phyloP scores from a whole-genome alignment of 148 eudicot genomes.

The Rheum nobile region DNA sequence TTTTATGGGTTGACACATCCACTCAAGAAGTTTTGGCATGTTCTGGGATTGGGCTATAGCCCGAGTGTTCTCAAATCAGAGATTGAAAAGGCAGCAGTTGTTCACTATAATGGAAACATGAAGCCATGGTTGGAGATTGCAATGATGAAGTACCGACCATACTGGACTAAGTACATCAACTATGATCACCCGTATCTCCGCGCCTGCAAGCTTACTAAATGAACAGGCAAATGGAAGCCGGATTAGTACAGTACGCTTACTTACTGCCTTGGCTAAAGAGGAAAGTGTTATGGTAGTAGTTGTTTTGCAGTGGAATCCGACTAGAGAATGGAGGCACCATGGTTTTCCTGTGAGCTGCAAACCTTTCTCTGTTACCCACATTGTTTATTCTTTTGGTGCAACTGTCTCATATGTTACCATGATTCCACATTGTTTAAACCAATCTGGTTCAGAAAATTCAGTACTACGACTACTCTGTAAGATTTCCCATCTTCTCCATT shows the following conservation, averaged over 20 bases:
- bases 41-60: slow-evolving; percentile 81
- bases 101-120: slow-evolving; percentile 88
- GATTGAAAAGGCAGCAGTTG: slow-evolving; percentile 74
- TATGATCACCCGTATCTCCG: slow-evolving; percentile 65
- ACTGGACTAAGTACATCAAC: slow-evolving; percentile 73
- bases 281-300: not conserved
- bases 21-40: slow-evolving; percentile 75
- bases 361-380: slow-evolving; percentile 14
- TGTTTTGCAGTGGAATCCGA: not conserved
- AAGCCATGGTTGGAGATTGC: slow-evolving; percentile 93
- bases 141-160: slow-evolving; percentile 54
- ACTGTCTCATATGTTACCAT: slow-evolving; percentile 1
- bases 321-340: slow-evolving; percentile 15
- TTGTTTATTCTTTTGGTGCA: slow-evolving; percentile 30
- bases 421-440: not conserved
- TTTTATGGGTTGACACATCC: slow-evolving; percentile 64
- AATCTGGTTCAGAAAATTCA: not conserved
- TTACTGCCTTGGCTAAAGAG: not conserved
- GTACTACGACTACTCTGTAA: not conserved
- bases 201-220: slow-evolving; percentile 53
- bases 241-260: not conserved
- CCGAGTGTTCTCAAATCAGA: slow-evolving; percentile 52
- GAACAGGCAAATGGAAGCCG: slow-evolving; percentile 1
- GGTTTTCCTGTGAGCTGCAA: slow-evolving; percentile 18
- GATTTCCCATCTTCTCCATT: not conserved